phyloP scores from a whole-genome alignment of 1,139 yeast species.

The Protomyces inundatus region DNA sequence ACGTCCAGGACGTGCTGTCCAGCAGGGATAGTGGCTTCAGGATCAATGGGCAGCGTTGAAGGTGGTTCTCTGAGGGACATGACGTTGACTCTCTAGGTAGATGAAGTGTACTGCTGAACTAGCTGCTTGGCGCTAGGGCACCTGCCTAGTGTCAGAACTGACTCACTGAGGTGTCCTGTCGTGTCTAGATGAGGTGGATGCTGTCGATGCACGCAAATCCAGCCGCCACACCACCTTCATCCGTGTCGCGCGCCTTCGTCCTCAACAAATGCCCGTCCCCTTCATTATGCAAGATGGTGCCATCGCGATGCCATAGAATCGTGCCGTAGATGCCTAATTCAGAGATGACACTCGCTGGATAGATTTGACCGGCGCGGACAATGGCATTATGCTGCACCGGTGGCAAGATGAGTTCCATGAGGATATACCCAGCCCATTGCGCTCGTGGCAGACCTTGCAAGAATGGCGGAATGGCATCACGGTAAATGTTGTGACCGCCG shows the following conservation, averaged over 20 bases:
- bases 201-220: constrained; percentile 92
- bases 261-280: constrained; percentile 80
- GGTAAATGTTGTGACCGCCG: constrained; percentile 86
- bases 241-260: constrained; percentile 76
- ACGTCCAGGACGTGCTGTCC: not conserved
- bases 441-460: constrained; percentile 55
- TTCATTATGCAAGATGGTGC: constrained; percentile 53
- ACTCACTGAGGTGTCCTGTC: not conserved
- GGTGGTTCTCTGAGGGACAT: not conserved
- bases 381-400: constrained; percentile 63
- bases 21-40: not conserved
- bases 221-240: constrained; percentile 98
- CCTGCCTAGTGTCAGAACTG: not conserved
- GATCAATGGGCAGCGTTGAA: not conserved
- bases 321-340: constrained; percentile 91
- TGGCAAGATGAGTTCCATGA: constrained; percentile 89
- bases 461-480: constrained; percentile 72
- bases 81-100: not conserved
- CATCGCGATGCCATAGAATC: constrained; percentile 56
- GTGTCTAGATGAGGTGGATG: not conserved
- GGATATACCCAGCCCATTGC: constrained; percentile 84
- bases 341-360: constrained; percentile 66
- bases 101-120: not conserved
- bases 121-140: too few species aligned
- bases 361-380: constrained; percentile 58